Conservation (phyloP, 2,329 filamentous ascomycete species). For the Didymella sp. region DNA sequence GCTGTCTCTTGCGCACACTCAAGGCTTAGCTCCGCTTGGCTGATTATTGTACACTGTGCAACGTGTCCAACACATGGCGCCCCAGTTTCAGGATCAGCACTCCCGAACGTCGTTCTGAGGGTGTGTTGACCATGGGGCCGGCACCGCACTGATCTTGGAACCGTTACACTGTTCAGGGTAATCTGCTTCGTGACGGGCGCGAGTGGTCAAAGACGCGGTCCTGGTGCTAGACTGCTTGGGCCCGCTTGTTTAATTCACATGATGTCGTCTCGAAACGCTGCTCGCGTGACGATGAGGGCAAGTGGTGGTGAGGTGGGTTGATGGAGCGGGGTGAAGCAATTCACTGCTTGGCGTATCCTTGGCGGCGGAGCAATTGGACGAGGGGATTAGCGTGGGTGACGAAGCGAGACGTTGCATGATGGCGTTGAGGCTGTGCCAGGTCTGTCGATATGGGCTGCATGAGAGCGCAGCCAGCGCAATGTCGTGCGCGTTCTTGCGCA, state of each 20-base stretch:
- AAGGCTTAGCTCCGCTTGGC: background rate
- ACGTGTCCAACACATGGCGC: slow-evolving; percentile 15
- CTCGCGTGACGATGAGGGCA: background rate
- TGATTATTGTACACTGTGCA: background rate
- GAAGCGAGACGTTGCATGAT: slow-evolving; percentile 33
- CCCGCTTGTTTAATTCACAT: slow-evolving; percentile 12
- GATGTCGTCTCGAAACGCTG: background rate
- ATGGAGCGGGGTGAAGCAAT: slow-evolving; percentile 16
- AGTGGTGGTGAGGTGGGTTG: background rate
- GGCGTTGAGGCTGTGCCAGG: slow-evolving; percentile 45
- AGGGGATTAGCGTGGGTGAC: slow-evolving; percentile 15
- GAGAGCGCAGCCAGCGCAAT: slow-evolving; percentile 11
- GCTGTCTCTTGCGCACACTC: background rate
- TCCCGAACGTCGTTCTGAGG: background rate
- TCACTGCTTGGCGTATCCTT: slow-evolving; percentile 8
- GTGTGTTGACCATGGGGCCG: slow-evolving; percentile 12
- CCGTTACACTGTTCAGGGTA: slow-evolving; percentile 28
- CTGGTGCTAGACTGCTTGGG: slow-evolving; percentile 17
- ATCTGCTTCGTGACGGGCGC: slow-evolving; percentile 3
- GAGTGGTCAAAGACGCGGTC: slow-evolving; percentile 23
- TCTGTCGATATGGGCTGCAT: slow-evolving; percentile 26
- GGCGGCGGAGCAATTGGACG: slow-evolving; percentile 29
- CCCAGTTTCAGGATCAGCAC: background rate
- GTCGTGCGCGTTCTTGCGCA: slow-evolving; percentile 14
- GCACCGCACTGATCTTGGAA: slow-evolving; percentile 13